phyloP scores from a whole-genome alignment of 306 rosid genomes.

The Glycyrrhiza uralensis region DNA sequence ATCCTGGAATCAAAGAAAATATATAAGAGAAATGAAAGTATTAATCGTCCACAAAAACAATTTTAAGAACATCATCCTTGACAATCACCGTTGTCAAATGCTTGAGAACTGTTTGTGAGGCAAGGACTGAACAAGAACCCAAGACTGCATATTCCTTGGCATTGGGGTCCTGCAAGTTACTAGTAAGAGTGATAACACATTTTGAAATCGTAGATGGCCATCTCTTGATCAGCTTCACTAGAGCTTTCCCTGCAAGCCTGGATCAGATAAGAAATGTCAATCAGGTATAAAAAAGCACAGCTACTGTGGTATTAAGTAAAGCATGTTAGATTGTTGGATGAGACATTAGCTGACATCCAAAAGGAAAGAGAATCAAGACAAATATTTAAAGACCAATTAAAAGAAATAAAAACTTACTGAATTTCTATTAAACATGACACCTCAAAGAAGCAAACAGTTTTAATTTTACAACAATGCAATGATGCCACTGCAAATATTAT shows the following conservation, averaged over 20 bases:
- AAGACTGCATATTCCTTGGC: slow-evolving; percentile 82
- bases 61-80: slow-evolving; percentile 24
- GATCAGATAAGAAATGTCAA: slow-evolving; percentile 27
- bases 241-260: slow-evolving; percentile 94
- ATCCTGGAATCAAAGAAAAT: slow-evolving; percentile 61
- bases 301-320: background rate
- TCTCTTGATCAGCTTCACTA: slow-evolving; percentile 85
- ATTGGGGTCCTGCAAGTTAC: slow-evolving; percentile 54
- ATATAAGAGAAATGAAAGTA: slow-evolving; percentile 27
- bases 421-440: slow-evolving; percentile 11
- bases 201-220: slow-evolving; percentile 95
- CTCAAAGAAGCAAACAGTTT: slow-evolving; percentile 8
- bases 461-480: slow-evolving; percentile 6
- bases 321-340: slow-evolving; percentile 9
- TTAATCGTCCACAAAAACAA: slow-evolving; percentile 18
- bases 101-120: slow-evolving; percentile 86
- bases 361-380: slow-evolving; percentile 7
- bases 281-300: slow-evolving; percentile 21
- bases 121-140: slow-evolving; percentile 95
- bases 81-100: slow-evolving; percentile 77
- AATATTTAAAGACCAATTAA: slow-evolving; percentile 14
- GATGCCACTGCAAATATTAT: background rate
- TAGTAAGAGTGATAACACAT: slow-evolving; percentile 76
- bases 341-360: slow-evolving; percentile 1
- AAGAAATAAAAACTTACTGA: background rate